phyloP scores from a whole-genome alignment of 148 eudicot genomes.

The Polygonum maritimum region DNA sequence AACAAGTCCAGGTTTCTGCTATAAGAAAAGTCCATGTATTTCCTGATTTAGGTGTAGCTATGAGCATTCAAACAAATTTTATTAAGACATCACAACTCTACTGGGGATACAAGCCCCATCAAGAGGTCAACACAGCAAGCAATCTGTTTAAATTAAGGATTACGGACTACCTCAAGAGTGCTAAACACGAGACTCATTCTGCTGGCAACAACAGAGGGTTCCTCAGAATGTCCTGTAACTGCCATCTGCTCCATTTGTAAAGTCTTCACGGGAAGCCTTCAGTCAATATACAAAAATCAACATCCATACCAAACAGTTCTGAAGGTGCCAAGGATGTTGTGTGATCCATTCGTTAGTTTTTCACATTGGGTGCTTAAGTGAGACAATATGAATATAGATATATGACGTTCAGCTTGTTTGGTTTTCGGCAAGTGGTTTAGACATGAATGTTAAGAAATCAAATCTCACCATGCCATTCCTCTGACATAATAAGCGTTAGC shows the following conservation, averaged over 20 bases:
- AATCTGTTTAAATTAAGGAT: no score
- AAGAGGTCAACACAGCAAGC: no score
- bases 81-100: background rate
- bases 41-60: background rate
- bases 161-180: conserved; percentile 70
- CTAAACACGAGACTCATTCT: conserved; percentile 91
- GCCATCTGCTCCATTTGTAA: conserved; percentile 98
- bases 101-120: no score
- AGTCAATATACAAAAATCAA: background rate
- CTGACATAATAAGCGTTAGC: conserved; percentile 84
- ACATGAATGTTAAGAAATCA: background rate
- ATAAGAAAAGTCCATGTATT: background rate
- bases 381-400: background rate
- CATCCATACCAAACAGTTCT: background rate
- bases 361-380: background rate
- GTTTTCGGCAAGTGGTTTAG: background rate
- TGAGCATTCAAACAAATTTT: background rate
- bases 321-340: background rate
- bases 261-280: conserved; percentile 96
- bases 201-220: conserved; percentile 86
- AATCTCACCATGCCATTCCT: conserved; percentile 93
- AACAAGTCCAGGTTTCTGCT: background rate
- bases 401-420: background rate
- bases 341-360: background rate
- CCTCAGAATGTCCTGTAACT: conserved; percentile 68